These are phyloP conservation scores for Podospora pseudoanserina DNA, from an alignment of 495 filamentous ascomycete genomes.

Conservation along the genomic window DNA sequence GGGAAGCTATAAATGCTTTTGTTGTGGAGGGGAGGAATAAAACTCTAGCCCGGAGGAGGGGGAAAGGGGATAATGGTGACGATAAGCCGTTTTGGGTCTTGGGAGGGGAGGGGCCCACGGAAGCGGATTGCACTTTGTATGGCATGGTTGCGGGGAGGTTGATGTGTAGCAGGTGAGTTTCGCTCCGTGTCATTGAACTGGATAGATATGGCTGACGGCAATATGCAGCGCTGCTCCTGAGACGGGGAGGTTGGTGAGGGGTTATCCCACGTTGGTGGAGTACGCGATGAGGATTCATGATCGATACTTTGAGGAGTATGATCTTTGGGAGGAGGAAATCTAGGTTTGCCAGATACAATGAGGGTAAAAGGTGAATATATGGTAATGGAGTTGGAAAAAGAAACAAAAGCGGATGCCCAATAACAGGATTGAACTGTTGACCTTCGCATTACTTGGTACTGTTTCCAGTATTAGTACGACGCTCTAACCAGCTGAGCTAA, in stretches of 20 bases:
- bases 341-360: neutral
- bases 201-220: neutral
- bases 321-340: slow-evolving; percentile 4
- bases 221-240: slow-evolving; percentile 43
- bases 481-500: slow-evolving; percentile 3
- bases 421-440: slow-evolving; percentile 8
- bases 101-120: slow-evolving; percentile 52
- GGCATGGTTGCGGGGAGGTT: slow-evolving; percentile 52
- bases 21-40: slow-evolving; percentile 10
- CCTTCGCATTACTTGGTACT: neutral
- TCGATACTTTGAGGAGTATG: slow-evolving; percentile 58
- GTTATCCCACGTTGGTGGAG: slow-evolving; percentile 49
- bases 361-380: neutral
- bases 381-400: neutral
- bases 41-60: slow-evolving; percentile 3
- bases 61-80: slow-evolving; percentile 14
- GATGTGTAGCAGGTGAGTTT: slow-evolving; percentile 54
- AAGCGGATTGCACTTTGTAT: slow-evolving; percentile 55
- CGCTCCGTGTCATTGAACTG: neutral
- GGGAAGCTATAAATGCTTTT: slow-evolving; percentile 47
- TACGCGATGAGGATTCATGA: slow-evolving; percentile 58
- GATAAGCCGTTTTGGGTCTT: slow-evolving; percentile 54
- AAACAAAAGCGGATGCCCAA: neutral
- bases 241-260: slow-evolving; percentile 40
- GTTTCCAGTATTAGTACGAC: slow-evolving; percentile 1